These are phyloP conservation scores for Gracilaria gracilis DNA, from an alignment of 23 red algal species.

Conservation along the genomic window DNA sequence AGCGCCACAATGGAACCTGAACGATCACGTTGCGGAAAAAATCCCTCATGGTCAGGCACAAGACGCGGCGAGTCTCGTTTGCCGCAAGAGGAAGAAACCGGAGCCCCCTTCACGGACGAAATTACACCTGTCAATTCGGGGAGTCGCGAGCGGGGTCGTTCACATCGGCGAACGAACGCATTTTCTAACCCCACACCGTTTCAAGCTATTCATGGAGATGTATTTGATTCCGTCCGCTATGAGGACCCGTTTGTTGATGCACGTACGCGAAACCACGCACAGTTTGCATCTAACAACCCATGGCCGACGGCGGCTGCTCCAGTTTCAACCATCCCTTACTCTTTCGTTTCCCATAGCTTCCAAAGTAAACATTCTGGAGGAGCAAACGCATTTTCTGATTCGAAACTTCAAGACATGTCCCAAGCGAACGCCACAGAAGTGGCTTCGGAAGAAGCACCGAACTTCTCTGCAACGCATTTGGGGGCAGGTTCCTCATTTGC, in stretches of 20 bases:
- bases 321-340: background rate
- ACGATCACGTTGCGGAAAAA: background rate
- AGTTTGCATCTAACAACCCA: background rate
- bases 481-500: background rate
- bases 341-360: background rate
- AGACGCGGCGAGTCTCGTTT: background rate
- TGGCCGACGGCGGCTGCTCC: background rate
- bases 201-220: background rate
- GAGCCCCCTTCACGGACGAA: slow-evolving; percentile 8
- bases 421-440: background rate
- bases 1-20: background rate
- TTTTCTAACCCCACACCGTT: background rate
- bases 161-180: background rate
- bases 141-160: background rate
- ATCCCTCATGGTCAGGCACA: background rate
- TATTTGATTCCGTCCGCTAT: background rate
- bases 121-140: background rate
- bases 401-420: background rate
- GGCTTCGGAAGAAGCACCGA: background rate
- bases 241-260: slow-evolving; percentile 29
- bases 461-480: background rate
- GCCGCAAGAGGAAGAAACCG: background rate
- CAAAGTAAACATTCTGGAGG: background rate
- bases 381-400: background rate
- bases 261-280: background rate